Evolutionary conservation across 2,329 filamentous ascomycete genomes (phyloP), one percentile per base, ranked within the genome.

Genomic region (Aphanocladium album): DNA sequence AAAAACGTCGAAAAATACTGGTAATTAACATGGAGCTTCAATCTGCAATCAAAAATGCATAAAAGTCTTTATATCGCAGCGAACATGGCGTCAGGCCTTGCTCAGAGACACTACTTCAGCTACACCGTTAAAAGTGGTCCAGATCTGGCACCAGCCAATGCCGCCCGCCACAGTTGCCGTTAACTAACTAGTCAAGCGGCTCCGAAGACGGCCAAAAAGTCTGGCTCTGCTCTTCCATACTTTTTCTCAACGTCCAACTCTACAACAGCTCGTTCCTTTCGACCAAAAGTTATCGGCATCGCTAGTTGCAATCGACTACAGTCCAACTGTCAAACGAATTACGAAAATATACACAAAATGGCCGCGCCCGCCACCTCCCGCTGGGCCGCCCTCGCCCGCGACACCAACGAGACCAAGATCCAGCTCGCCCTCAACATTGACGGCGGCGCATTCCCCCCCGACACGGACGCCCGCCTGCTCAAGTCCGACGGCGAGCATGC

Each of bases 361-460:
- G 23, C 59, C 35, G 19, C 33, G 9, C 35, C 59, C 19, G 27
- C 33, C 51, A 37, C 16, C 57, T 71, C 76, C 47, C 89, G 93
- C 72, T 91, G 88, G 74, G 87, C 91, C 55, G 85, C 88, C 59
- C 79, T 98, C 68, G 87, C 89, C 65, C 91, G 95, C 73, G 89
- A 93, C 76, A 99, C 95, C 71, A 98, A 98, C 79, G 95, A 99
- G 80, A 99, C 95, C 73, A 96, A 96, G 74, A 96, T 99, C 75
- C 88, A 95, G 73, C 83, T 98, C 65, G 90, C 91, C 43, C 83
- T 99, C 68, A 96, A 95, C 77, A 84, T 99, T 63, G 95, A 99
- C 76, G 95, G 95, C 72, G 95, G 93, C 70, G 81, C 80, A 46
- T 89, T 91, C 72, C 86, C 89, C 27, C 80, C 84, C 16, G 82